Evolutionary conservation across 2,329 filamentous ascomycete genomes (phyloP), one percentile per base, ranked within the genome.

Genomic region (Hypoxylon sp.): DNA sequence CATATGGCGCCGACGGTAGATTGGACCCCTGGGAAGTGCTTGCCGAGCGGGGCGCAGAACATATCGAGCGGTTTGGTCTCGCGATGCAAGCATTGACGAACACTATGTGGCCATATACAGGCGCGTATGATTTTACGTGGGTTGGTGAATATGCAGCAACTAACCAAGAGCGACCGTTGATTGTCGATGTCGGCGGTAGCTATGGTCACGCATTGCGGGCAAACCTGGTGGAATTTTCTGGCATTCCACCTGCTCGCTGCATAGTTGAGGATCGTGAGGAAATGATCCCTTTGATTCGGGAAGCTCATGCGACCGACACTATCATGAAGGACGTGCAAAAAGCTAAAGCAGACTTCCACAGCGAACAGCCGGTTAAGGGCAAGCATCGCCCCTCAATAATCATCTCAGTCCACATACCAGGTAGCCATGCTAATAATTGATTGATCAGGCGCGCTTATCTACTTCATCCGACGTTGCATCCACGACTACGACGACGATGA

Each of bases 401-500:
- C n/a, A n/a, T n/a, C n/a, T n/a, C n/a, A n/a, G n/a, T n/a, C n/a
- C n/a, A n/a, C n/a, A n/a, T n/a, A n/a, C n/a, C n/a, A n/a, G n/a
- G n/a, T n/a, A n/a, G n/a, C n/a, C n/a, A n/a, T n/a, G n/a, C n/a
- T n/a, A n/a, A n/a, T n/a, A n/a, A n/a, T n/a, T n/a, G n/a, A n/a
- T n/a, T n/a, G n/a, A n/a, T 8, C 5, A 36, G 32, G 19, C 17
- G 32, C 32, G 5, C 19, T 36, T 3, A 23, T 36, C 20, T 36
- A 36, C 19, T 19, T 36, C 13, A 36, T 36, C 20, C 32, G 32
- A 11, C 32, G 32, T 7, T 36, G 32, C 8, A 36, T 36, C n/a
- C 32, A 36, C 11, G 32, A 36, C 32, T 36, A 36, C 32, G 23
- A 16, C 11, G 32, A 36, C 19, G 32, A 36, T 16, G 32, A 36